Percentiles rank a stretch among this genome's conserved stretches.
Conservation (phyloP, 805 yeast genomes). For the Nakazawaea siamensis region DNA sequence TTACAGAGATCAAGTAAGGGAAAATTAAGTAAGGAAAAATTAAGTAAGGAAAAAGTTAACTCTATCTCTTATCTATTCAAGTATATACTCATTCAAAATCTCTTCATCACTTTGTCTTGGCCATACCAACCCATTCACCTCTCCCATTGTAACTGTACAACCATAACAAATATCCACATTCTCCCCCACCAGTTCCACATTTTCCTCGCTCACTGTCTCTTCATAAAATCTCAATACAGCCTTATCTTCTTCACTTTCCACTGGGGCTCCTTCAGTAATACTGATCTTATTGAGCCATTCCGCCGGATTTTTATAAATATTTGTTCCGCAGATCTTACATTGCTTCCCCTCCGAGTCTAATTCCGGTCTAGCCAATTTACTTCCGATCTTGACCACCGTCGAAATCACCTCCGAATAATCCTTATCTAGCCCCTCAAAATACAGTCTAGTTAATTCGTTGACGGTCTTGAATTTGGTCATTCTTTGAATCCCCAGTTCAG, state of each 20-base stretch:
- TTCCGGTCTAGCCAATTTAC: conserved; percentile 52
- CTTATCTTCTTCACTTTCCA: conserved; percentile 33
- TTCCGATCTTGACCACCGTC: conserved; percentile 86
- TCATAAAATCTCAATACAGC: conserved; percentile 20
- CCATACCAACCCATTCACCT: conserved; percentile 21
- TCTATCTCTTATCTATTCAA: too few species aligned
- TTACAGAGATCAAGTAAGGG: too few species aligned
- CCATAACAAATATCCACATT: conserved; percentile 60
- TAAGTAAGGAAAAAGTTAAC: too few species aligned
- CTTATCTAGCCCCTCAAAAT: conserved; percentile 62
- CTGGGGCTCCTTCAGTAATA: conserved; percentile 44
- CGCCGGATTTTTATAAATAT: conserved; percentile 48
- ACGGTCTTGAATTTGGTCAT: conserved; percentile 71
- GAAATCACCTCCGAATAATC: conserved; percentile 86
- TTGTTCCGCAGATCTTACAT: conserved; percentile 53
- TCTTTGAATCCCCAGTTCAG: conserved; percentile 19
- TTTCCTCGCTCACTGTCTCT: conserved; percentile 13
- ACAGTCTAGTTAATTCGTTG: conserved; percentile 67
- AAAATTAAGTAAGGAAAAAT: too few species aligned
- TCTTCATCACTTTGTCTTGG: conserved; percentile 19
- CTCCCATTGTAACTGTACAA: conserved; percentile 46
- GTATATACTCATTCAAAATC: conserved; percentile 20
- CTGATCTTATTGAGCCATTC: conserved; percentile 67
- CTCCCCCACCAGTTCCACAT: background rate
- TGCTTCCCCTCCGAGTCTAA: conserved; percentile 13